Evolutionary conservation across 2,329 filamentous ascomycete genomes (phyloP), one percentile per base, ranked within the genome.

Genomic region (Clarireedia hainanense): DNA sequence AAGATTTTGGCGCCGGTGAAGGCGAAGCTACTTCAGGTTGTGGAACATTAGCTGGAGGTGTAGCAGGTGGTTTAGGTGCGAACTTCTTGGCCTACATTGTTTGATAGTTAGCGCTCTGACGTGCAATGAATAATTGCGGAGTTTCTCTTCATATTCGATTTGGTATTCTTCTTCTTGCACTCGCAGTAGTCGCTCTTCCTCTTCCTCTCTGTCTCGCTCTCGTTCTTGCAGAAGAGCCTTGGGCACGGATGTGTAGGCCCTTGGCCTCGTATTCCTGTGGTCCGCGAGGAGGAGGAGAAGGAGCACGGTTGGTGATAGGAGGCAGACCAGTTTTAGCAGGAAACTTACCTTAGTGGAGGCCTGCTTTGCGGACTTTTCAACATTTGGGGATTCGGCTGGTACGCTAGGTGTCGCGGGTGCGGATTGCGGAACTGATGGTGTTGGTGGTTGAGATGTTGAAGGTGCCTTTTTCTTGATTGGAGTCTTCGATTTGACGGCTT

Each of bases 41-140:
- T 15, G 47, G 37, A 27, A 43, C 27, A 39, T 45, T 50, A 55
- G 52, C 52, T 55, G 52, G 47, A 50, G 52, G 52, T 45, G 52
- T 55, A 48, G 37, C 40, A 26, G 52, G 52, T 55, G 40, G 10
- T 26, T 55, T 55, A 20, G 52, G 52, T 55, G 52, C 40, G n/a
- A 55, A 55, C 34, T 55, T 55, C 39, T 55, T 55, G 47, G 52
- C 52, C 52, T 55, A 55, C 52, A 50, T 55, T 55, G 34, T 30
- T 50, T 37, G 9, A 55, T n/a, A n/a, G 52, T 55, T 55, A 55
- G 52, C 52, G 37, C 36, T 55, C 37, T 42, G 39, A 55, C 37
- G 30, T 26, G 46, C 20, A 55, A 50, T n/a, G 52, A 55, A 50
- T 55, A 50, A 36, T 55, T 40, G 23, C 40, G 49, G 26, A 55